Evolutionary conservation across 257 asterid genomes (phyloP), one percentile per base, ranked within the genome.

Genomic region (Przewalskia tangutica): DNA sequence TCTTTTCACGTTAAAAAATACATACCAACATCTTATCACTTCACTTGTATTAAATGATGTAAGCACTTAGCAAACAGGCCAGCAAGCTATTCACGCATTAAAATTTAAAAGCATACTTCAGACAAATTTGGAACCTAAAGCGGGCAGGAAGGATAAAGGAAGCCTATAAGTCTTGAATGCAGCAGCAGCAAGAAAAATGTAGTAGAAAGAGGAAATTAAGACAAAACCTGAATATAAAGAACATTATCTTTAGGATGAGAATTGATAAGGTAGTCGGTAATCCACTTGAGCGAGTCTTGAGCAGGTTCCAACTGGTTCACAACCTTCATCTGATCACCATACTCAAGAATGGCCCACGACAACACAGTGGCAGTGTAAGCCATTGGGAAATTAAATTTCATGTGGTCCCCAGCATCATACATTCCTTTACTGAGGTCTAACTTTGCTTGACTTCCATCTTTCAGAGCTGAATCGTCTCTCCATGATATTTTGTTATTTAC

Each of bases 331-430:
- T 91, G 97, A 82, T 84, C 87, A 3, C 99, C 97, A 51, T 92
- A 91, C 84, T 95, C 99, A 2, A 95, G 98, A 48, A 95, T 95
- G 6, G 93, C 84, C 99, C 99, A 95, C 0, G 99, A 95, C 65
- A 95, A 38, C 54, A 95, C 91, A 0, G 98, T 90, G 16, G 97
- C 98, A 0, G 99, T 95, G 91, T 85, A 95, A 10, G 99, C 99
- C 97, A 95, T 84, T 0, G 99, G 99, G 83, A 95, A 93, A 3
- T 91, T 90, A 70, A 95, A 95, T 84, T 95, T 95, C 88, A 95
- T 85, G 83, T 88, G 91, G 79, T 95, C 97, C 4, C 99, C 99
- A 0, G 98, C 98, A 83, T 95, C 98, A 54, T 88, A 95, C 97
- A 95, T 89, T 13, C 99, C 99, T 86, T 89, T 94, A 0, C 97